phyloP scores from a whole-genome alignment of 2,329 filamentous ascomycete species.

The Calonectria montana region DNA sequence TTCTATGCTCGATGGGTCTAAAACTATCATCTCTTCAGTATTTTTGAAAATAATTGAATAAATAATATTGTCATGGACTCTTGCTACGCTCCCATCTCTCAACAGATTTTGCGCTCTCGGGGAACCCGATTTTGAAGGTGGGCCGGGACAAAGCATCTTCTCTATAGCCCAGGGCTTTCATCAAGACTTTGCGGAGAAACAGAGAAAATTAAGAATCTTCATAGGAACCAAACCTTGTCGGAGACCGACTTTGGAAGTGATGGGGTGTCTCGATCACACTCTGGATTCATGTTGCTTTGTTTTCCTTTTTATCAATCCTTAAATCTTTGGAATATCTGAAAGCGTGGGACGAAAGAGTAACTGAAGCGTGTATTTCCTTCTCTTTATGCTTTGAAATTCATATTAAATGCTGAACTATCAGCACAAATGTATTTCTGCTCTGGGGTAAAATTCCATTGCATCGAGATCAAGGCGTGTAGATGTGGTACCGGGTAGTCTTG shows the following conservation, averaged over 20 bases:
- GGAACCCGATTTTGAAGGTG: neutral
- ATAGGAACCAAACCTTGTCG: neutral
- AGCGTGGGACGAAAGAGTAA: no score
- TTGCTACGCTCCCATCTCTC: no score
- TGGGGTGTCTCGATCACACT: neutral
- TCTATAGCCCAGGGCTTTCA: neutral
- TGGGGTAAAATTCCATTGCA: neutral
- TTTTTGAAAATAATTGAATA: no score
- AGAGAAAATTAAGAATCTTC: neutral
- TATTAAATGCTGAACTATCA: neutral
- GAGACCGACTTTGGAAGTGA: neutral
- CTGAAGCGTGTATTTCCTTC: neutral
- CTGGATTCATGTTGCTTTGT: neutral
- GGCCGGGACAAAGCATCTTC: neutral
- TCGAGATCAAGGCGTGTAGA: no score
- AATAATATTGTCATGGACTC: no score
- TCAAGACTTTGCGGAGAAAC: slow-evolving; percentile 1
- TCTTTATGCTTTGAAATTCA: neutral
- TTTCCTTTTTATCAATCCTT: neutral
- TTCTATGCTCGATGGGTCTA: no score
- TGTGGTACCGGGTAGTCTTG: neutral
- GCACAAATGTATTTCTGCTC: neutral
- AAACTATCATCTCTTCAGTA: no score
- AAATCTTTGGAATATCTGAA: neutral
- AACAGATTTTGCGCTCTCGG: no score